A percentile compares a stretch with the other conserved stretches of the same genome.
phyloP scores from a whole-genome alignment of 768 basidiomycete species.

The Collybia sordida region DNA sequence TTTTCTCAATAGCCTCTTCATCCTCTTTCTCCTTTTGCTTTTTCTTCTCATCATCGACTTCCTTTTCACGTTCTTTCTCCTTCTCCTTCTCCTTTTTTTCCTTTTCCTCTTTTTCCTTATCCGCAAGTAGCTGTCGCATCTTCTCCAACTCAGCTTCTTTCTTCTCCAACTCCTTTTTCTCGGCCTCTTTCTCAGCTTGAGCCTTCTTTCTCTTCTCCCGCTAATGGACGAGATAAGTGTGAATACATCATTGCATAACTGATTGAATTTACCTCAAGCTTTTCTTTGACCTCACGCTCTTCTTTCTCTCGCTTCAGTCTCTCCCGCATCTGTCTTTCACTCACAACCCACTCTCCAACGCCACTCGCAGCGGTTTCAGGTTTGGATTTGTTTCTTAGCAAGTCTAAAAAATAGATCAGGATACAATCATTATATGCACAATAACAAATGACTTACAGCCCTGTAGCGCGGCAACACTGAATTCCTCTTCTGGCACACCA shows the following conservation, averaged over 20 bases:
- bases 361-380: constrained; percentile 74
- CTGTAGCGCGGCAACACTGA: constrained; percentile 88
- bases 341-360: constrained; percentile 69
- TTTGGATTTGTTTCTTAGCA: constrained; percentile 82
- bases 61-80: constrained; percentile 22
- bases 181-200: constrained; percentile 55
- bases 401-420: constrained; percentile 41
- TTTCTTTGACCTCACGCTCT: constrained; percentile 65
- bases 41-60: constrained; percentile 21
- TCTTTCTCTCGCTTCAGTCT: constrained; percentile 74
- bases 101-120: constrained; percentile 51
- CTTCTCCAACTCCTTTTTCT: constrained; percentile 64
- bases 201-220: constrained; percentile 53
- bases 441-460: constrained; percentile 64
- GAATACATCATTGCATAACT: not conserved
- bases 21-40: constrained; percentile 21
- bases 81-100: constrained; percentile 44
- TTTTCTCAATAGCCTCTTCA: constrained; percentile 28
- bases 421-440: constrained; percentile 12
- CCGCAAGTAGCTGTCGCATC: constrained; percentile 47
- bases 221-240: constrained; percentile 19
- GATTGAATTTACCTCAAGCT: constrained; percentile 55
- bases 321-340: constrained; percentile 75
- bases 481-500: constrained; percentile 80
- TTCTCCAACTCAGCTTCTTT: constrained; percentile 59